These are phyloP conservation scores for Glonium stellatum DNA, from an alignment of 495 filamentous ascomycete species.

Conservation along the genomic window DNA sequence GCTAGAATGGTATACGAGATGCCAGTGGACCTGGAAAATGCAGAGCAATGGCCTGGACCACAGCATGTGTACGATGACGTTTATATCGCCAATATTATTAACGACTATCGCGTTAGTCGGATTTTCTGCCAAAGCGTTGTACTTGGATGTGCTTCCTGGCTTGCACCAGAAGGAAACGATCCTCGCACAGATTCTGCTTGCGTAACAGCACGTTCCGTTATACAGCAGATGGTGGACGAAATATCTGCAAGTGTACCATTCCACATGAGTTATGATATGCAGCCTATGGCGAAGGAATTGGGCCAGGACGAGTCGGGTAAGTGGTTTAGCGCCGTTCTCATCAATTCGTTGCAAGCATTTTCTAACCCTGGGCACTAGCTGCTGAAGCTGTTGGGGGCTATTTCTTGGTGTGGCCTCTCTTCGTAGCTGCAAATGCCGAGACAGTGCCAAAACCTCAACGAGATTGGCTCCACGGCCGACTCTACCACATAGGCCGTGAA, in stretches of 20 bases:
- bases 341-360: not conserved
- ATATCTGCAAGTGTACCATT: constrained; percentile 32
- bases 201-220: constrained; percentile 12
- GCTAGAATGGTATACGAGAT: constrained; percentile 16
- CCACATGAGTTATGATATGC: constrained; percentile 28
- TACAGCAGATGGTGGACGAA: constrained; percentile 31
- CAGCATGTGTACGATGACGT: constrained; percentile 32
- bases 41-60: constrained; percentile 26
- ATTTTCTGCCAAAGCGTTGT: constrained; percentile 33
- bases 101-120: constrained; percentile 32
- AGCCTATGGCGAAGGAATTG: constrained; percentile 16
- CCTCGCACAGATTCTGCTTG: not conserved
- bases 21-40: constrained; percentile 20
- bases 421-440: constrained; percentile 25
- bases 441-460: constrained; percentile 22
- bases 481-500: constrained; percentile 21
- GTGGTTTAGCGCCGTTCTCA: constrained; percentile 4
- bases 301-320: constrained; percentile 27
- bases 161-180: constrained; percentile 2
- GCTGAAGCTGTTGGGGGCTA: constrained; percentile 32
- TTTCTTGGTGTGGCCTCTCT: constrained; percentile 33
- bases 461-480: constrained; percentile 28
- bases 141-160: constrained; percentile 21
- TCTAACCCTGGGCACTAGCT: constrained; percentile 8
- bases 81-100: constrained; percentile 28